phyloP scores from a whole-genome alignment of 345 rosid genomes.

The Mangifera indica region DNA sequence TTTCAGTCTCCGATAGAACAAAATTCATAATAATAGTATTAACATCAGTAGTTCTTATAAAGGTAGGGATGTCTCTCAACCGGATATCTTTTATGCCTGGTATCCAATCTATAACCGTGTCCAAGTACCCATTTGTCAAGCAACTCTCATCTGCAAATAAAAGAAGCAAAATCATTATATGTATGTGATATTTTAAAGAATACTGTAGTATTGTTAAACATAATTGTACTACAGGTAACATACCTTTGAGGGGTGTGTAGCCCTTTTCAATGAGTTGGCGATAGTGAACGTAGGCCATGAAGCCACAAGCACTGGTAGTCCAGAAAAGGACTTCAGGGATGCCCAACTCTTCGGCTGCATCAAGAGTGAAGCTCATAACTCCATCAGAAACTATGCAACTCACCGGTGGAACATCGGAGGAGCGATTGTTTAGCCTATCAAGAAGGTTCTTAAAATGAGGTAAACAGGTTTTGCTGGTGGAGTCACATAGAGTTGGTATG shows the following conservation, averaged over 20 bases:
- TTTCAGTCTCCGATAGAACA: background rate
- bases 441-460: constrained; percentile 37
- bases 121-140: constrained; percentile 47
- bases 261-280: constrained; percentile 25
- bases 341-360: constrained; percentile 37
- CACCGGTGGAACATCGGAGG: constrained; percentile 24
- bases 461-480: constrained; percentile 32
- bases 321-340: constrained; percentile 40
- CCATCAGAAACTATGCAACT: constrained; percentile 48
- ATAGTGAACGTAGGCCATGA: constrained; percentile 28
- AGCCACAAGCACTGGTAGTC: constrained; percentile 44
- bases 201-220: no score
- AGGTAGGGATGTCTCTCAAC: constrained; percentile 44
- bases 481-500: constrained; percentile 36
- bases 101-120: constrained; percentile 46
- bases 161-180: no score
- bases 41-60: constrained; percentile 42
- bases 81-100: constrained; percentile 41
- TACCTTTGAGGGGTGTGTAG: constrained; percentile 44
- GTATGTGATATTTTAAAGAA: no score
- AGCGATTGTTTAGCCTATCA: constrained; percentile 24
- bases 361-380: constrained; percentile 40
- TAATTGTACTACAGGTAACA: no score
- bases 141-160: constrained; percentile 40
- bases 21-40: constrained; percentile 32